phyloP scores from a whole-genome alignment of 108 stramenopile genomes.

The Skeletonema costatum region DNA sequence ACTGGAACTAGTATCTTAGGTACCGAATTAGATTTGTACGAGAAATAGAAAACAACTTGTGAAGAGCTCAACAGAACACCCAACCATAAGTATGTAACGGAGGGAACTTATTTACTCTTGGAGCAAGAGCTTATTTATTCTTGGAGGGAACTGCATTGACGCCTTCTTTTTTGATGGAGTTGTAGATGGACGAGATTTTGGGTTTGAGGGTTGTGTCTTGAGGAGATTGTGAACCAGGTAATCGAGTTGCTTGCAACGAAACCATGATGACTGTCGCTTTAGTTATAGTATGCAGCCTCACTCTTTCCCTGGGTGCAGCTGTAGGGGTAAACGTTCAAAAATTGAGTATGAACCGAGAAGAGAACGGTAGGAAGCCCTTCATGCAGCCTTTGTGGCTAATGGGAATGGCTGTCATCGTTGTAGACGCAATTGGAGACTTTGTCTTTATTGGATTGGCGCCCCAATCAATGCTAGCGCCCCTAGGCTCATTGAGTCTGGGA shows the following conservation, averaged over 20 bases:
- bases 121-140: too few species aligned
- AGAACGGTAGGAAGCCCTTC: constrained; percentile 10
- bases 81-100: too few species aligned
- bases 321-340: constrained; percentile 38
- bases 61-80: too few species aligned
- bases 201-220: constrained; percentile 3
- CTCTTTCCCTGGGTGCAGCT: constrained; percentile 29
- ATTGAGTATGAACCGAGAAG: constrained; percentile 32
- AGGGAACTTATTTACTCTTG: too few species aligned
- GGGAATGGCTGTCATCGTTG: constrained; percentile 24
- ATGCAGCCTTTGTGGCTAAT: constrained; percentile 48
- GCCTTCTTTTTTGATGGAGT: constrained; percentile 23
- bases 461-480: constrained; percentile 46
- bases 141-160: constrained; percentile 24
- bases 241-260: too few species aligned
- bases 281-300: constrained; percentile 12
- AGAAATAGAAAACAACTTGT: too few species aligned
- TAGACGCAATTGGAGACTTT: constrained; percentile 46
- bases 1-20: too few species aligned
- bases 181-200: constrained; percentile 1
- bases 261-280: background rate
- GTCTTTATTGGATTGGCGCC: constrained; percentile 54
- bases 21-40: too few species aligned
- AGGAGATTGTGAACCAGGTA: background rate
- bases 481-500: constrained; percentile 49